Evolutionary conservation across 2,329 filamentous ascomycete species (phyloP), one percentile per base, ranked within the genome.

Genomic region (Ophiosphaerella korrae): DNA sequence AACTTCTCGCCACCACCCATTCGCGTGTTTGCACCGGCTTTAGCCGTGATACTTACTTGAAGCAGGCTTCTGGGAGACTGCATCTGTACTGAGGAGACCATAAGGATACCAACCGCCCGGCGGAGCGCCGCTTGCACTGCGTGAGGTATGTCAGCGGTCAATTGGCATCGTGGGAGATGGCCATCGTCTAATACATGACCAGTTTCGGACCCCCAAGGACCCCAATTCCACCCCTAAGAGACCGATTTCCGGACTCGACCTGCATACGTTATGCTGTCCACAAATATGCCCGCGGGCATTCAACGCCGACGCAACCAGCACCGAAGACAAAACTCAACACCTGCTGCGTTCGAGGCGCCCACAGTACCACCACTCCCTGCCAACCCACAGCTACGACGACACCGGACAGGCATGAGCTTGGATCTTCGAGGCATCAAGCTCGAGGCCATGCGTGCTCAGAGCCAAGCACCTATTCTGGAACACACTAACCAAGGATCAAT

Each of bases 251-350:
- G 86, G 84, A 88, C 85, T 89, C 79, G 67, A 57, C 80, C 84
- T 84, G 82, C 85, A 82, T 73, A 81, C 79, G 84, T 81, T 78
- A 92, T 92, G 89, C 87, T 92, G 86, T 89, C 88, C 78, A 86
- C 67, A 64, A 75, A 88, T 80, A 81, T 84, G 74, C 81, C 84
- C 71, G 85, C 82, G 78, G 86, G 81, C 81, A 85, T 90, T 80
- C 87, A 90, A 74, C 83, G 83, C 76, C 86, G 86, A 75, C 84
- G 87, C 75, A 84, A 85, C 78, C 83, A 85, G 77, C 91, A 96
- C 79, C 84, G 90, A 75, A 88, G 92, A 78, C 91, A 96, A 80
- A 88, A 90, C 70, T 96, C 92, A 69, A 93, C 89, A 71, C 89
- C 90, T 60, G 84, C 83, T 75, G 84, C 83, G 74, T 89, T 90